Percentiles rank a stretch among this genome's conserved stretches.
These are phyloP conservation scores for Ganoderma resinaceum DNA, from an alignment of 1,284 basidiomycete genomes.

Conservation along the genomic window DNA sequence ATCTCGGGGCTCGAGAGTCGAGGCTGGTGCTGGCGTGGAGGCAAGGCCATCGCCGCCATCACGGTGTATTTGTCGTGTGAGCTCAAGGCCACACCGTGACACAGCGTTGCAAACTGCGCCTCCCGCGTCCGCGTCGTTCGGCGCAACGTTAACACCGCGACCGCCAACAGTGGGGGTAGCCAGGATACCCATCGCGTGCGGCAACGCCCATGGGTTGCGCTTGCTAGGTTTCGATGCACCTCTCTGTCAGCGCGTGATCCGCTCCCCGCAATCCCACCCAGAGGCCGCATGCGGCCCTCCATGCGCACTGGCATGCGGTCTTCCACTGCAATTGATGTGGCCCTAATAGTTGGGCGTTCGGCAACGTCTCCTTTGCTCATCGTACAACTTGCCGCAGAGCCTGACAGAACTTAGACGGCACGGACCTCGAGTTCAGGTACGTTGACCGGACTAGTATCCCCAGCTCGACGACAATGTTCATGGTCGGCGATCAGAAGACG, in stretches of 20 bases:
- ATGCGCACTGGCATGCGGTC: not conserved
- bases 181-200: not conserved
- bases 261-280: not conserved
- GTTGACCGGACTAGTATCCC: not conserved
- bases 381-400: not conserved
- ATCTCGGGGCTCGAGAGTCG: not conserved
- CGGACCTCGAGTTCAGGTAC: slow-evolving; percentile 10
- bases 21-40: not conserved
- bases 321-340: not conserved
- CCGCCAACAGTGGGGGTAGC: not conserved
- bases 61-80: not conserved
- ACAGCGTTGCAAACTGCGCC: not conserved
- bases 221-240: too few relatives aligned
- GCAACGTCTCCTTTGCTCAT: not conserved
- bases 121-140: not conserved
- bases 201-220: not conserved
- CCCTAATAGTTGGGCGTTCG: not conserved
- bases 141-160: not conserved
- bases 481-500: not conserved
- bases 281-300: not conserved
- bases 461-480: not conserved
- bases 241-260: not conserved
- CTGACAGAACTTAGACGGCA: not conserved
- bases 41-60: not conserved
- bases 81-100: not conserved